phyloP scores from a whole-genome alignment of 164 flowering plant species.

The Houttuynia cordata region DNA sequence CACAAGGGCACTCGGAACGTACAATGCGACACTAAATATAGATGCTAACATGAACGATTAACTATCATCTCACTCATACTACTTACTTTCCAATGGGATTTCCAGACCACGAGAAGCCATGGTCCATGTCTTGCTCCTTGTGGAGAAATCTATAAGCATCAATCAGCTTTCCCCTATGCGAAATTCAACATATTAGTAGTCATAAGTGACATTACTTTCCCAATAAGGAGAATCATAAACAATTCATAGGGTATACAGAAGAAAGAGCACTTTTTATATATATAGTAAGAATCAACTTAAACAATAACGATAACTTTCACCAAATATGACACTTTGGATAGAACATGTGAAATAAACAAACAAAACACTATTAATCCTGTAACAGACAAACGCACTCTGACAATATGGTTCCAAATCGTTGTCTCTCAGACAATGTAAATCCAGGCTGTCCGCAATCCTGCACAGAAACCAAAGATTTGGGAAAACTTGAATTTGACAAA shows the following conservation, averaged over 20 bases:
- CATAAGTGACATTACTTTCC: not conserved
- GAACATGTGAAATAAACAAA: not conserved
- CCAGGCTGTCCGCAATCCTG: slow-evolving; percentile 99
- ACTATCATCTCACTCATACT: too few relatives aligned
- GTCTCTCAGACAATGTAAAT: slow-evolving; percentile 78
- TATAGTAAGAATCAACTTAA: not conserved
- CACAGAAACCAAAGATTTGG: slow-evolving; percentile 15
- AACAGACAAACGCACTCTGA: slow-evolving; percentile 42
- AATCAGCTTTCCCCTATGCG: slow-evolving; percentile 69
- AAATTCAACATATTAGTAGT: not conserved
- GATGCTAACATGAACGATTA: not conserved
- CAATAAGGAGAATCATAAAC: not conserved
- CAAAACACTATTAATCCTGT: not conserved
- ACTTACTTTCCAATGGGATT: slow-evolving; percentile 89
- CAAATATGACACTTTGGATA: not conserved
- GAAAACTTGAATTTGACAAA: not conserved
- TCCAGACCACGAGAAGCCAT: slow-evolving; percentile 97
- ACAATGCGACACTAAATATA: not conserved
- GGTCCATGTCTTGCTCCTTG: slow-evolving; percentile 71
- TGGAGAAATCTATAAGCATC: slow-evolving; percentile 87
- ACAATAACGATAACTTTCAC: not conserved
- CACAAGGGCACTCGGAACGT: not conserved
- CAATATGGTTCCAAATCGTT: slow-evolving; percentile 62
- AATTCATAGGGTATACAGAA: not conserved
- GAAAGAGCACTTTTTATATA: not conserved